Percentiles rank a stretch among this genome's conserved stretches.
These are phyloP conservation scores for Puccinia hordei DNA, from an alignment of 1,284 basidiomycete species.

Conservation along the genomic window DNA sequence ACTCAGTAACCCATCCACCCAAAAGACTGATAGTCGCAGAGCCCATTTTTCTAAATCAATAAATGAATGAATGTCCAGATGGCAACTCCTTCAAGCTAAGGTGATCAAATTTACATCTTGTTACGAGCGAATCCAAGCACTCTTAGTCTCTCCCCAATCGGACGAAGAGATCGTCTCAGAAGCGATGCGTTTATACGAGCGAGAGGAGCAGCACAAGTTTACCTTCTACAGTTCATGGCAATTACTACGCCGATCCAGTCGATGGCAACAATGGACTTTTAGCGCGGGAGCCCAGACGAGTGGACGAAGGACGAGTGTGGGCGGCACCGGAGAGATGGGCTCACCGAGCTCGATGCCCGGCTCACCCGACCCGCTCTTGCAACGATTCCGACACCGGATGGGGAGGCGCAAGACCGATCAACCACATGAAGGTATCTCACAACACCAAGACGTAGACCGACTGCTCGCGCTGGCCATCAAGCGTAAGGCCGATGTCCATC, in stretches of 20 bases:
- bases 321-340: no score
- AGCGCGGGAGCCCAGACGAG: not conserved
- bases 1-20: no score
- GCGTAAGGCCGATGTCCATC: not conserved
- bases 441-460: not conserved
- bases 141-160: not conserved
- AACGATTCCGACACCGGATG: no score
- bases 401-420: not conserved
- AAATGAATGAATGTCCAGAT: not conserved
- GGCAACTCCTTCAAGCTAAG: conserved; percentile 9
- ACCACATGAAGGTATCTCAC: not conserved
- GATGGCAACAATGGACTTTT: not conserved
- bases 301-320: no score
- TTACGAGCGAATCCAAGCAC: not conserved
- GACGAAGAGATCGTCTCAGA: conserved; percentile 1
- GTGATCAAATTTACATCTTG: conserved; percentile 2
- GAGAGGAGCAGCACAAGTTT: conserved; percentile 19
- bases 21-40: no score
- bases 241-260: not conserved
- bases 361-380: no score
- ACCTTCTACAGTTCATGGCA: conserved; percentile 12
- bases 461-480: not conserved
- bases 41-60: not conserved
- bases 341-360: no score
- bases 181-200: not conserved